Evolutionary conservation across 2,329 filamentous ascomycete genomes (phyloP), one percentile per base, ranked within the genome.

Genomic region (Talaromyces islandicus): DNA sequence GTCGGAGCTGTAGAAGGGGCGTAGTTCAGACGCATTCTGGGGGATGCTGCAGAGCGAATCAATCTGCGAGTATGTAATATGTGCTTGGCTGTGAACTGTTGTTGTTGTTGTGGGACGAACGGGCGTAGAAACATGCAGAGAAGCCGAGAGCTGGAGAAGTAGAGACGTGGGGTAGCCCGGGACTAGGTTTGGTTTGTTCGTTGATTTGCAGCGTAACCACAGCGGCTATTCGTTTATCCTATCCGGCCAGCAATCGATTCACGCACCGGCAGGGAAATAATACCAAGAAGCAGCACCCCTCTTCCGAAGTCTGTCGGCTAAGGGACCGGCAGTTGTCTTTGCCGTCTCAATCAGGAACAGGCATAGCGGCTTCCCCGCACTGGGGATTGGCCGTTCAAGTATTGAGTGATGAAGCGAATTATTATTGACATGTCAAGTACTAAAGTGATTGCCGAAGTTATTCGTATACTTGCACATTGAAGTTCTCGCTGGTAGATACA

Each of bases 1-100:
- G 61, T 48, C 7, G 68, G 68, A 0, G 70, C 68, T 12, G 62
- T 65, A 11, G 63, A 62, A 30, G 71, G 69, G 50, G 70, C 69
- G 67, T 75, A 75, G 51, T 73, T 72, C 19, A 75, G 70, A 57
- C 72, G 72, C 73, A 75, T 75, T 11, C 51, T 64, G 53, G 25
- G n/a, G 17, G 25, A 54, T 12, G 19, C 46, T 38, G 17, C 30
- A n/a, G 24, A 52, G 48, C 14, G 17, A 17, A 29, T 21, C 14
- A 14, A 19, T 29, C 35, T 38, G 35, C 17, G 19, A 21, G 32
- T 14, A 14, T n/a, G 7, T 2, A 4, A 0, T 11, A 24, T 19
- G 10, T 11, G 19, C 6, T 19, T 46, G n/a, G 24, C 17, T 14
- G 32, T 35, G 14, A 2, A 14, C 6, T 35, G 10, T 4, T 14